Evolutionary conservation across 176 grass and related monocot species (phyloP), one percentile per base, ranked within the genome.

Genomic region (Zea luxurians): DNA sequence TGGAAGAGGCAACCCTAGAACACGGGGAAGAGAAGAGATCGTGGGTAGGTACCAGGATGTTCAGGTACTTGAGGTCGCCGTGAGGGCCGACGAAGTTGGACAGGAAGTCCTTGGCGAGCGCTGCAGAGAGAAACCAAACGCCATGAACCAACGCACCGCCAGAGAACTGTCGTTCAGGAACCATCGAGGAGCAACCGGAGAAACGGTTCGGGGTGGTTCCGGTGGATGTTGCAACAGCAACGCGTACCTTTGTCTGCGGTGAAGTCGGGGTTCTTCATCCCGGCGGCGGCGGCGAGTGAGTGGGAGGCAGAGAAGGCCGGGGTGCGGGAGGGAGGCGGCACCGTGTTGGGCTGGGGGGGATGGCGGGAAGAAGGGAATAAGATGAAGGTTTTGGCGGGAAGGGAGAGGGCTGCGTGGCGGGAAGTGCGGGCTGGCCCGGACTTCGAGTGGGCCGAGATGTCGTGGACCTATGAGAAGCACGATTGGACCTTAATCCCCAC

Each of bases 71-170:
- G 61, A 92, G 78, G 64, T 99, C 92, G 21, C 92, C 92, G 48
- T 82, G 67, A 2, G 86, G 85, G 38, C 82, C 88, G 0, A 90
- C 64, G 71, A 89, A 99, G 63, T 93, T 99, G 74, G 67, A 77
- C 9, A 99, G 78, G 88, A 99, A 99, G 76, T 99, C 92, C 82
- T 99, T 99, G 21, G 92, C 92, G 55, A 88, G 88, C 18, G 84
- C 96, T 99, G 88, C 48, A 59, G 63, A 1, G 35, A 49, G 4
- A 74, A 92, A 67, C 5, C 76, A 10, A 46, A 17, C 50, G 17
- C 17, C 5, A 46, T 41, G 4, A 77, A 38, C 41, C 50, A 74
- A 38, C 37, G 44, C 50, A 2, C 57, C 8, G 48, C 64, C 20
- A 44, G 11, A 36, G 47, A 67, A 77, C n/a, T n/a, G n/a, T n/a